A percentile compares a stretch with the other conserved stretches of the same genome.
Evolutionary conservation across 2,329 filamentous ascomycete genomes (phyloP).

Genomic region (Dactylellina cionopaga): DNA sequence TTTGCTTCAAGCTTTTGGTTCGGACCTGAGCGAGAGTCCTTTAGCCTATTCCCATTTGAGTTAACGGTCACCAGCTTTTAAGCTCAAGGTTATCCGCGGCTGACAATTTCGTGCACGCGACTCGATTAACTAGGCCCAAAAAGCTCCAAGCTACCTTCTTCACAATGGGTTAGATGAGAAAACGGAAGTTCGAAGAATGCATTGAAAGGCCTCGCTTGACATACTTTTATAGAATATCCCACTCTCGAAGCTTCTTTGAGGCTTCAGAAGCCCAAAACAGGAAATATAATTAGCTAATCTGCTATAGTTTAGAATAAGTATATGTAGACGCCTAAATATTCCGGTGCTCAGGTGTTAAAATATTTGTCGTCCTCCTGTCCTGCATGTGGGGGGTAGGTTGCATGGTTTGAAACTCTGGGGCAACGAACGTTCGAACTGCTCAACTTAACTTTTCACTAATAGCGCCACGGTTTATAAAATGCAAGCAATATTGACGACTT

Average conservation of each 20-base stretch:
- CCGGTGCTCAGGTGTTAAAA: no score
- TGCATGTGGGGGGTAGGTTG: no score
- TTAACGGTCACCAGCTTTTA: neutral
- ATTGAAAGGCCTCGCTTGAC: no score
- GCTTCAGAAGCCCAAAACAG: constrained; percentile 24
- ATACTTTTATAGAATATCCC: no score
- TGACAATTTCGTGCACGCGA: constrained; percentile 26
- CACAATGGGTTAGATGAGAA: constrained; percentile 16
- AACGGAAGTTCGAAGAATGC: constrained; percentile 14
- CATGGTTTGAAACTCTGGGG: no score
- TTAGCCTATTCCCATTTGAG: neutral
- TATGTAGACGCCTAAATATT: neutral
- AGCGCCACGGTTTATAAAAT: no score
- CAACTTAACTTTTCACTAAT: no score
- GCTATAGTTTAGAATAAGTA: neutral
- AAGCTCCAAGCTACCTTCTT: constrained; percentile 11
- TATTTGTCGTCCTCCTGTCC: no score
- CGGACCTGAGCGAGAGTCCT: constrained; percentile 19
- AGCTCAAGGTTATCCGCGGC: constrained; percentile 45
- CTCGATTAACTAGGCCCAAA: constrained; percentile 10
- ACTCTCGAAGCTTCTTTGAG: constrained; percentile 14
- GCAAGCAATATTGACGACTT: no score
- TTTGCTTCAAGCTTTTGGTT: neutral
- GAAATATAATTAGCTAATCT: constrained; percentile 47
- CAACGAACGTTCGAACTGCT: no score